Percentiles rank a stretch among this genome's conserved stretches.
These are phyloP conservation scores for Novymonas esmeraldas DNA, from an alignment of 208 protist genomes.

Conservation along the genomic window DNA sequence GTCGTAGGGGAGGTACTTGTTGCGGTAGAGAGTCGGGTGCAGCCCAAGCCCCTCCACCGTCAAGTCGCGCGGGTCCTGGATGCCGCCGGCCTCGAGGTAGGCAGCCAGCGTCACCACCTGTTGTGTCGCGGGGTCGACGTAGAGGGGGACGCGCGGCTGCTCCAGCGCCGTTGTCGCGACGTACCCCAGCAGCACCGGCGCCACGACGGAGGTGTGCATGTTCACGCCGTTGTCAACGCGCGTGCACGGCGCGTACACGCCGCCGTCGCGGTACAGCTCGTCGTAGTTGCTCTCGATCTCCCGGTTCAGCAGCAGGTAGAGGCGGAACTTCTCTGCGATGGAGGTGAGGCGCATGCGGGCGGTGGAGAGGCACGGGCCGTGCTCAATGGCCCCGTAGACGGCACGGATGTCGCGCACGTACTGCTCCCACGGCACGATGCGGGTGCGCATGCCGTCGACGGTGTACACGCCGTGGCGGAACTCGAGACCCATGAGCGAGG, in stretches of 20 bases:
- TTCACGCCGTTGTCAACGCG: constrained; percentile 78
- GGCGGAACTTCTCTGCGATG: constrained; percentile 80
- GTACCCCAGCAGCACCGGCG: constrained; percentile 76
- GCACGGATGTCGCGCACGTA: constrained; percentile 70
- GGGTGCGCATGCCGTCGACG: constrained; percentile 66
- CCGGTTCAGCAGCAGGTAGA: constrained; percentile 82
- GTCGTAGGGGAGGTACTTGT: constrained; percentile 87
- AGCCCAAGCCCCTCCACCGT: constrained; percentile 89
- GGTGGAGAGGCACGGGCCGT: constrained; percentile 84
- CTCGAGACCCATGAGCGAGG: constrained; percentile 21
- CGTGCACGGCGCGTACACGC: constrained; percentile 68
- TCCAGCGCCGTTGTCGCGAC: constrained; percentile 67
- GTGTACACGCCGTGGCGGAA: constrained; percentile 54
- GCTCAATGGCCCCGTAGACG: constrained; percentile 80
- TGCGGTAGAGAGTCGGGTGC: constrained; percentile 81
- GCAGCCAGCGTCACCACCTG: constrained; percentile 52
- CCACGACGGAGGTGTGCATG: constrained; percentile 61
- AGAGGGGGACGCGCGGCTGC: constrained; percentile 66
- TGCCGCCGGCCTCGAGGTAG: constrained; percentile 63
- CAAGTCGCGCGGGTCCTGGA: constrained; percentile 66
- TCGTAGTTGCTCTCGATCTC: constrained; percentile 63
- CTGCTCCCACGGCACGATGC: constrained; percentile 71
- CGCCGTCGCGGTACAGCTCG: constrained; percentile 50
- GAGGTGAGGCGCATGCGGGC: constrained; percentile 75
- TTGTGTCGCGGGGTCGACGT: constrained; percentile 35